Evolutionary conservation across 2,329 filamentous ascomycete genomes (phyloP).

Genomic region (Cercospora sesami): DNA sequence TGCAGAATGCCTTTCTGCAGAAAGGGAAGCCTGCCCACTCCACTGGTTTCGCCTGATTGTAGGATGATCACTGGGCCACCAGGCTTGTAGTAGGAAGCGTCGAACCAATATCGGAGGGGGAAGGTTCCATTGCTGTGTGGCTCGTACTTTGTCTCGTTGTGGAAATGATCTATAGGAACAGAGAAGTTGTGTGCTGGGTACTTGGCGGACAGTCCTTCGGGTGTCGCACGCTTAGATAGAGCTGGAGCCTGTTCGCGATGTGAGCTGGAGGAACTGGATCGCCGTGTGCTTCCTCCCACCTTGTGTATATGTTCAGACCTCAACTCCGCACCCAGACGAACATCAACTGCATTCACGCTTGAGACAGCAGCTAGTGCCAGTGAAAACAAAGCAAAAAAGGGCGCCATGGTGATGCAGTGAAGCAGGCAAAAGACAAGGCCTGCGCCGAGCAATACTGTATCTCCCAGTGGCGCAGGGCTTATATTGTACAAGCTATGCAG

Average conservation of each 20-base stretch:
- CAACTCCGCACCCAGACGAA: constrained; percentile 8
- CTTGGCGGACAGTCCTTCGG: constrained; percentile 37
- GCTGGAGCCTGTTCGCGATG: constrained; percentile 7
- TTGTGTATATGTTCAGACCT: constrained; percentile 1
- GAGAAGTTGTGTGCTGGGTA: constrained; percentile 56
- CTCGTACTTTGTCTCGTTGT: constrained; percentile 74
- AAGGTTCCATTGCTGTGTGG: constrained; percentile 71
- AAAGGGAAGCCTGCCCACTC: constrained; percentile 63
- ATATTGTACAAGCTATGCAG: constrained; percentile 1
- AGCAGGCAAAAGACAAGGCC: neutral
- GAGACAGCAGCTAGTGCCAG: constrained; percentile 12
- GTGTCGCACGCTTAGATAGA: constrained; percentile 25
- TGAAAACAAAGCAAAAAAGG: neutral
- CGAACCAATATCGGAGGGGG: constrained; percentile 78
- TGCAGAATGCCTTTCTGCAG: constrained; percentile 76
- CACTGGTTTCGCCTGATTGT: constrained; percentile 68
- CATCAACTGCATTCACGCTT: constrained; percentile 11
- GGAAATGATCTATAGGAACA: constrained; percentile 75
- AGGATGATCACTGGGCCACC: constrained; percentile 82
- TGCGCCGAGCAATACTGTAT: neutral
- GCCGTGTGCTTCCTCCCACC: neutral
- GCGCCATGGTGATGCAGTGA: constrained; percentile 5
- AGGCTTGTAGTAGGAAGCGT: constrained; percentile 69
- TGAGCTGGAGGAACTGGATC: neutral
- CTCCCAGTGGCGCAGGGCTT: neutral